These are phyloP conservation scores for Coniochaeta sp. DNA, from an alignment of 2,329 filamentous ascomycete genomes.

Conservation along the genomic window DNA sequence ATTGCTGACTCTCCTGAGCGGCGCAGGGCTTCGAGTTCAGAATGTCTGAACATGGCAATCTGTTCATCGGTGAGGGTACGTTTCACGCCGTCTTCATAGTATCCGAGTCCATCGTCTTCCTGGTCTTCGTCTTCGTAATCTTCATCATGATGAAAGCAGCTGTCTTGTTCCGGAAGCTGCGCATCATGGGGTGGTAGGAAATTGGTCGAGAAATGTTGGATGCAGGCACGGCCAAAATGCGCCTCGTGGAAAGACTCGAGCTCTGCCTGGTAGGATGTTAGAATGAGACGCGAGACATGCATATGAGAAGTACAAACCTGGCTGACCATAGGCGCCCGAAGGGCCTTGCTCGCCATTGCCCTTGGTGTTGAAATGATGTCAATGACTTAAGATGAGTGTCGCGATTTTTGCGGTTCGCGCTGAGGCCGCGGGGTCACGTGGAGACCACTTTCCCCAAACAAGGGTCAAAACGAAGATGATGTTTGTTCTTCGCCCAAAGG, in stretches of 20 bases:
- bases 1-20: constrained; percentile 35
- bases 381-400: neutral
- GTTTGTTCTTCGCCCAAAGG: neutral
- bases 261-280: constrained; percentile 42
- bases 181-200: constrained; percentile 30
- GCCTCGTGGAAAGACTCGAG: constrained; percentile 48
- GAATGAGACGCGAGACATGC: constrained; percentile 1
- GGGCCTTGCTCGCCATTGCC: constrained; percentile 12
- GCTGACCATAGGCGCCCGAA: constrained; percentile 27
- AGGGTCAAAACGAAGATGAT: neutral
- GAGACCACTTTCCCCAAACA: neutral
- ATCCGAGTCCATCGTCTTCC: constrained; percentile 66
- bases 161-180: neutral
- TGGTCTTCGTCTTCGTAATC: constrained; percentile 28
- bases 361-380: constrained; percentile 7
- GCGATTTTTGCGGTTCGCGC: neutral
- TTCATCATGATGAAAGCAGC: constrained; percentile 9
- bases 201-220: constrained; percentile 36
- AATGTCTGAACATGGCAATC: constrained; percentile 83
- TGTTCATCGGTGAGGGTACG: constrained; percentile 88
- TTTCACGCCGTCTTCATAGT: constrained; percentile 80
- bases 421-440: neutral
- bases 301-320: constrained; percentile 20
- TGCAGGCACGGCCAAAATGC: constrained; percentile 48
- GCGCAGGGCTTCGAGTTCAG: constrained; percentile 69